These are phyloP conservation scores for Verticillium dahliae DNA, from an alignment of 2,329 filamentous ascomycete species.

Conservation along the genomic window DNA sequence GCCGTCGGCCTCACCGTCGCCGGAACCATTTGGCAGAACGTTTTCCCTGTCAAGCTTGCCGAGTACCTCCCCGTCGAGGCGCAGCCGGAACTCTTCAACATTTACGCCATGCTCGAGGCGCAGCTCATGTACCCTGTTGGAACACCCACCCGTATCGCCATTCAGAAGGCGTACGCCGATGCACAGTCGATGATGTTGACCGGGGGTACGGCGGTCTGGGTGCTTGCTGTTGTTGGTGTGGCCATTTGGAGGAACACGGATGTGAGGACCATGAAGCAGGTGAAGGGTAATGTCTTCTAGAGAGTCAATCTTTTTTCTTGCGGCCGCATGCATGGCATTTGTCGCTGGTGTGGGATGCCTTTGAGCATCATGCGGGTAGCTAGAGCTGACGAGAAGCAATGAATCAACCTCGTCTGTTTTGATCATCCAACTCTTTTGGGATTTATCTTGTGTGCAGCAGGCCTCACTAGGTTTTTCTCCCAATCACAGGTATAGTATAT, in stretches of 20 bases:
- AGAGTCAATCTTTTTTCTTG: no score
- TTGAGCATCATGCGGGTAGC: no score
- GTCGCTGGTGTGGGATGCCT: no score
- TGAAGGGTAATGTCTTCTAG: slow-evolving; percentile 28
- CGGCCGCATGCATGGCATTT: no score
- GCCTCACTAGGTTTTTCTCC: no score
- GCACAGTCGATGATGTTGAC: slow-evolving; percentile 34
- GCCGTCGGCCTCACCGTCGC: slow-evolving; percentile 24
- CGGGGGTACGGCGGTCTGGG: slow-evolving; percentile 25
- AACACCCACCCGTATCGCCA: slow-evolving; percentile 31
- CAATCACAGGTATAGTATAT: no score
- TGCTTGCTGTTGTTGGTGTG: slow-evolving; percentile 18
- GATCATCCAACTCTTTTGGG: no score
- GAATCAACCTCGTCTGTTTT: no score
- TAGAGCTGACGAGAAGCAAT: no score
- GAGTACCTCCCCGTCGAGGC: slow-evolving; percentile 28
- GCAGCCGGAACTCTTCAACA: slow-evolving; percentile 29
- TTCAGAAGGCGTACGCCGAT: slow-evolving; percentile 39
- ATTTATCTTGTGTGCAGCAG: no score
- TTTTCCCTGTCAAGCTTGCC: slow-evolving; percentile 29
- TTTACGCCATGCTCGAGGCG: slow-evolving; percentile 25
- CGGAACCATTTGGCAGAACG: slow-evolving; percentile 25
- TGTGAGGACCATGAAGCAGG: slow-evolving; percentile 31
- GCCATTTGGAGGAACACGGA: slow-evolving; percentile 23
- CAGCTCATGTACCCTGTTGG: slow-evolving; percentile 33